These are phyloP conservation scores for Leishmania braziliensis DNA, from an alignment of 208 protist genomes.

Conservation along the genomic window DNA sequence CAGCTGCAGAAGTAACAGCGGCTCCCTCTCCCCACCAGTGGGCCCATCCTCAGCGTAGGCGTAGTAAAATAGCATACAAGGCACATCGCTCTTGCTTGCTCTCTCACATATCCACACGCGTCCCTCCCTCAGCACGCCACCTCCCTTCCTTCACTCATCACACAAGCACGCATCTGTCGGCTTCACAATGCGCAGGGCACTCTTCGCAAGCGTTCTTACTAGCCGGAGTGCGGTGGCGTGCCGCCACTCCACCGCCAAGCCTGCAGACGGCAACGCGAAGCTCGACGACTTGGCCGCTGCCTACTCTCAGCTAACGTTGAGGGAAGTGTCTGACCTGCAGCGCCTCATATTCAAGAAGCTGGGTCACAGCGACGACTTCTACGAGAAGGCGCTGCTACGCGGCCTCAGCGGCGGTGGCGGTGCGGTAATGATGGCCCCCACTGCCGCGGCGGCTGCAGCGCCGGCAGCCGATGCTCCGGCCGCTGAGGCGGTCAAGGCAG, in stretches of 20 bases:
- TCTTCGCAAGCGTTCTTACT: conserved; percentile 25
- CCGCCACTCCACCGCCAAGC: conserved; percentile 40
- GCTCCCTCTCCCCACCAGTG: background rate
- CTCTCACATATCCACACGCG: background rate
- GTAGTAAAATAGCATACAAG: background rate
- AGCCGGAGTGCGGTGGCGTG: conserved; percentile 17
- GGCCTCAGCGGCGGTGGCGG: conserved; percentile 83
- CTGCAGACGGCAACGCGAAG: conserved; percentile 46
- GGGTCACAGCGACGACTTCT: conserved; percentile 90
- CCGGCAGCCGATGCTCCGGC: conserved; percentile 36
- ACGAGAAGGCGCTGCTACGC: conserved; percentile 88
- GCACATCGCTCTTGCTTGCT: background rate
- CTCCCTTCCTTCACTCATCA: background rate
- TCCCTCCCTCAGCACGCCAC: background rate
- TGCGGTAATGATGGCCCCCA: conserved; percentile 26
- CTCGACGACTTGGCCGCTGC: conserved; percentile 72
- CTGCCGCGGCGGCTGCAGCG: conserved; percentile 31
- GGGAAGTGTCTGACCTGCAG: conserved; percentile 87
- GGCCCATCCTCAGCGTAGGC: background rate
- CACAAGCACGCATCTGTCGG: background rate
- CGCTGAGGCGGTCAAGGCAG: conserved; percentile 62
- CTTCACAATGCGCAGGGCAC: conserved; percentile 44
- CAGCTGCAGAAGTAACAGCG: background rate
- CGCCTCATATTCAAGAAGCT: conserved; percentile 91
- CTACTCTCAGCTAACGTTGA: conserved; percentile 89